Evolutionary conservation across 768 basidiomycete species (phyloP).

Genomic region (Boletus patriciae): DNA sequence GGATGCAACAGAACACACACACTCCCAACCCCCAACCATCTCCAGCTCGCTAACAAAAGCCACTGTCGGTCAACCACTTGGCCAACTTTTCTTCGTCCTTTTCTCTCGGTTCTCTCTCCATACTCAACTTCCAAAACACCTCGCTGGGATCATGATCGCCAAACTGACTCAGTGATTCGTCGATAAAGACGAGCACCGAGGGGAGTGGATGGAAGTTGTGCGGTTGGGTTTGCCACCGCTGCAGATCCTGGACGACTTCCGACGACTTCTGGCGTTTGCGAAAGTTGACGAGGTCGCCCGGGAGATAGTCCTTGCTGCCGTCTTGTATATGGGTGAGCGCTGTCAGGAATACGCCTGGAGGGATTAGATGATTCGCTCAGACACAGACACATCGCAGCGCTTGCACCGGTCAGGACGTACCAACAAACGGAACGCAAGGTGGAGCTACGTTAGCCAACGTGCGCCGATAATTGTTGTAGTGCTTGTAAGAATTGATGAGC

Average conservation of each 20-base stretch:
- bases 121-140: slow-evolving; percentile 45
- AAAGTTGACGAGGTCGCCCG: slow-evolving; percentile 54
- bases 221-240: slow-evolving; percentile 53
- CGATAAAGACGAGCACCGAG: slow-evolving; percentile 44
- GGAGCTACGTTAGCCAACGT: slow-evolving; percentile 54
- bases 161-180: slow-evolving; percentile 40
- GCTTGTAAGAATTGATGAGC: slow-evolving; percentile 64
- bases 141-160: slow-evolving; percentile 35
- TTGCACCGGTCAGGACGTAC: slow-evolving; percentile 35
- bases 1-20: neutral
- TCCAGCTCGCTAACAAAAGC: slow-evolving; percentile 33
- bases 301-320: slow-evolving; percentile 53
- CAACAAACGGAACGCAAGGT: slow-evolving; percentile 72
- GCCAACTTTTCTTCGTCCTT: slow-evolving; percentile 52
- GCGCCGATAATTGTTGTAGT: slow-evolving; percentile 62
- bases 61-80: slow-evolving; percentile 40
- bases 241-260: slow-evolving; percentile 57
- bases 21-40: neutral
- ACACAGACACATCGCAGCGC: neutral
- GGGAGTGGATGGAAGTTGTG: slow-evolving; percentile 53
- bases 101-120: slow-evolving; percentile 55
- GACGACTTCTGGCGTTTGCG: slow-evolving; percentile 54
- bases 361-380: slow-evolving; percentile 1
- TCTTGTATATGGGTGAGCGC: slow-evolving; percentile 62
- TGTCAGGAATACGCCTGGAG: slow-evolving; percentile 57